Conservation (phyloP, 2,329 filamentous ascomycete genomes). For the Tolypocladium ophioglossoides region DNA sequence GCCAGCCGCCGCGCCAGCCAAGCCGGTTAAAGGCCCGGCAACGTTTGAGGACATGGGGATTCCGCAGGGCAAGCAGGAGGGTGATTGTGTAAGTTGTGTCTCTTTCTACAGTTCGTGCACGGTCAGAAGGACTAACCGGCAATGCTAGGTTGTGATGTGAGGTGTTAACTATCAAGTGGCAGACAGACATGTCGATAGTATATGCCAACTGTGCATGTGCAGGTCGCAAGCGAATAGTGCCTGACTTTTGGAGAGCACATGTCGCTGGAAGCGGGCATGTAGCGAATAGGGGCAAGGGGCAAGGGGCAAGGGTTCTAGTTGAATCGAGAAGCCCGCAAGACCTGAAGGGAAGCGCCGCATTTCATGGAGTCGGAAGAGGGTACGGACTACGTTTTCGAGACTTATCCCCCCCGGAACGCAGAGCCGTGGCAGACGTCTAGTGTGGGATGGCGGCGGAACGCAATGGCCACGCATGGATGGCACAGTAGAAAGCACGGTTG, state of each 20-base stretch:
- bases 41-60: conserved; percentile 99
- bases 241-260: not conserved
- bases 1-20: conserved; percentile 20
- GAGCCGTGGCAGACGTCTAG: not conserved
- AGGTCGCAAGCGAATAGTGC: not conserved
- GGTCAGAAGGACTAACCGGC: not conserved
- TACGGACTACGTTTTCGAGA: not conserved
- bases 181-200: not conserved
- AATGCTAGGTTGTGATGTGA: conserved; percentile 16
- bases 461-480: not conserved
- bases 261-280: not conserved
- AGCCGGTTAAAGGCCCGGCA: conserved; percentile 65
- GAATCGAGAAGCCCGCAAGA: not conserved
- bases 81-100: conserved; percentile 66
- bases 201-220: not conserved
- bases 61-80: conserved; percentile 69
- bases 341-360: not conserved
- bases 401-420: not conserved
- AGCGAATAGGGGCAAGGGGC: no score
- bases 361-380: not conserved
- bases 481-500: not conserved
- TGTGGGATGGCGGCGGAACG: not conserved
- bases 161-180: not conserved
- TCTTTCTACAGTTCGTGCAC: not conserved
- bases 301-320: not conserved